phyloP scores from a whole-genome alignment of 345 rosid species.

The Eucalyptus lansdowneana region DNA sequence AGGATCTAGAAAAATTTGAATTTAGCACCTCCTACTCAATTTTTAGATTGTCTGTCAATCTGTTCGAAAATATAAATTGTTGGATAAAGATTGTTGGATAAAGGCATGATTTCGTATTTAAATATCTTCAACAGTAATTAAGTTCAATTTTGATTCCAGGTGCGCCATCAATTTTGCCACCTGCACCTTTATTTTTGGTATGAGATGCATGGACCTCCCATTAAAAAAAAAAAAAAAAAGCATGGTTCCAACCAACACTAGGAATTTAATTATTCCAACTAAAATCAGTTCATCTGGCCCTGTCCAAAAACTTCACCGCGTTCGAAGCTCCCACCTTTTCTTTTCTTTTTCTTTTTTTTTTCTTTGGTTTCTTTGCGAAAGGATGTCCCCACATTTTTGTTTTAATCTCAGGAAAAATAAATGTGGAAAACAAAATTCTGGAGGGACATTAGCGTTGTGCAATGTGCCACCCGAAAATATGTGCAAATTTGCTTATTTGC shows the following conservation, averaged over 20 bases:
- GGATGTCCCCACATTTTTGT: not conserved
- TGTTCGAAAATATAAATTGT: rapidly evolving
- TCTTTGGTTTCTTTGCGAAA: not conserved
- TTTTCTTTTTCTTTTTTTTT: not conserved
- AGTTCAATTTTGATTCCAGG: not conserved
- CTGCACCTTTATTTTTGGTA: not conserved
- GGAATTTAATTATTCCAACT: not conserved
- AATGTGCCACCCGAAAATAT: not conserved
- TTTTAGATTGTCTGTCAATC: rapidly evolving
- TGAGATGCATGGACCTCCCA: not conserved
- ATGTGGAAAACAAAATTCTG: not conserved
- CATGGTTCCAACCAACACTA: not conserved
- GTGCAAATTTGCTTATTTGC: not conserved
- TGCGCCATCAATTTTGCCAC: not conserved
- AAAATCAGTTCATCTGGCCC: not conserved
- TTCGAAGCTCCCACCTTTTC: not conserved
- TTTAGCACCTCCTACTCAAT: not conserved
- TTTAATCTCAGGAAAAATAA: not conserved
- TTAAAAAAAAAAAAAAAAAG: not conserved
- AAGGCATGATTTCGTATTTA: not conserved
- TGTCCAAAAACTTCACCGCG: not conserved
- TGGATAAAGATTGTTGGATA: too few relatives aligned
- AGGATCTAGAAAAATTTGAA: not conserved
- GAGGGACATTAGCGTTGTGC: not conserved
- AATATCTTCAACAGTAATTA: not conserved